phyloP scores from a whole-genome alignment of 768 basidiomycete genomes.

The Agrocybe pediades region DNA sequence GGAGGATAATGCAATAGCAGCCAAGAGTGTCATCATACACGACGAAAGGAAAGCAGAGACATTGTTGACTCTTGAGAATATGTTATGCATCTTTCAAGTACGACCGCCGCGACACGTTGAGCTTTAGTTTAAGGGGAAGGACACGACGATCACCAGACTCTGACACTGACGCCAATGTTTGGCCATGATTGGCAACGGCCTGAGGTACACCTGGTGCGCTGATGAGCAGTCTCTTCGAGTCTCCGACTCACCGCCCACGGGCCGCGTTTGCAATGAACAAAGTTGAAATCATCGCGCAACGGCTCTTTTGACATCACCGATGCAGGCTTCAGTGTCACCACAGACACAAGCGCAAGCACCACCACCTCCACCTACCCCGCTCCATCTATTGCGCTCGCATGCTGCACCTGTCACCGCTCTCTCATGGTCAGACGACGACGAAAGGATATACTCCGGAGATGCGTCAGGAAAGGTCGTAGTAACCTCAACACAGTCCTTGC shows the following conservation, averaged over 20 bases:
- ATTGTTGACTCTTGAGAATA: constrained; percentile 73
- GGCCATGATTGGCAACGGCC: constrained; percentile 17
- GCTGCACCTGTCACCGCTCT: constrained; percentile 60
- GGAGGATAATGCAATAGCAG: constrained; percentile 72
- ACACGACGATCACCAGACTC: constrained; percentile 1
- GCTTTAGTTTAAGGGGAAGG: constrained; percentile 2
- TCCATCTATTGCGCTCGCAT: constrained; percentile 78
- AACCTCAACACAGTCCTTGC: constrained; percentile 74
- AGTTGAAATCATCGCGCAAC: background rate
- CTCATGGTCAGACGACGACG: constrained; percentile 69
- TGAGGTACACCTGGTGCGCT: background rate
- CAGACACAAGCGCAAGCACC: background rate
- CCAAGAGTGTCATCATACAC: constrained; percentile 72
- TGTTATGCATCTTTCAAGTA: constrained; percentile 59
- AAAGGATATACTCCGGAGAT: constrained; percentile 87
- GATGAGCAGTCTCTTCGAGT: background rate
- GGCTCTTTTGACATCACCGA: background rate
- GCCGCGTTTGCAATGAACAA: constrained; percentile 6
- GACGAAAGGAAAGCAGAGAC: constrained; percentile 72
- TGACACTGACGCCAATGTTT: background rate
- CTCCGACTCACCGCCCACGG: constrained; percentile 1
- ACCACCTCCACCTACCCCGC: constrained; percentile 55
- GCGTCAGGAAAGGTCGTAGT: constrained; percentile 73
- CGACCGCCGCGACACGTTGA: constrained; percentile 17
- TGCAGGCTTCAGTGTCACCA: background rate